Evolutionary conservation across 495 filamentous ascomycete genomes (phyloP), one percentile per base, ranked within the genome.

Genomic region (Cenococcum geophilum): DNA sequence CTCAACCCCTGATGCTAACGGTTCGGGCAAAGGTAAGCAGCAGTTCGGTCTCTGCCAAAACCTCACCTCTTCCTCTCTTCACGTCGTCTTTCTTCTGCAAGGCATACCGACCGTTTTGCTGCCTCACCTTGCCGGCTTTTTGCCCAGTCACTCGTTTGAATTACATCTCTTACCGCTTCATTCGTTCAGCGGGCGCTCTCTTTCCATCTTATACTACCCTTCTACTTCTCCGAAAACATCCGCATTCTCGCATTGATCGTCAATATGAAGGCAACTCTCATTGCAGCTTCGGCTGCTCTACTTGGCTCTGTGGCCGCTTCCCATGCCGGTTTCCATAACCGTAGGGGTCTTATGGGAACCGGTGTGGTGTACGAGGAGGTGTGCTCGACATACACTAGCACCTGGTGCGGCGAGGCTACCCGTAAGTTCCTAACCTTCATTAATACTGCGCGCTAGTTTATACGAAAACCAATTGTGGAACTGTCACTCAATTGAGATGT

Each of bases 121-220:
- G 60, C 59, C 60, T 66, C 63, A 53, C 51, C 27, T 20, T 23
- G 37, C 48, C 45, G 66, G 66, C 66, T 55, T 61, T 55, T 61
- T 66, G 64, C 66, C 22, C 48, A 45, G 68, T 70, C 70, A 63
- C 63, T 72, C 70, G 61, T 72, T 70, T 59, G 20, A 51, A 43
- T 21, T n/a, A 57, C 18, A 52, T 59, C 73, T 69, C 76, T 81
- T 73, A 91, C 89, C 88, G 89, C 89, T 92, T 92, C 89, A 92
- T 87, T 95, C 89, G 70, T 95, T 95, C 79, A 92, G 89, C 89
- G 89, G 89, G 87, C 88, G 86, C 78, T 92, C 89, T 91, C 52
- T 68, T 23, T 54, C 32, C 18, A 67, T 51, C 49, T 35, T 5
- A 3, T 55, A 36, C 55, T 35, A 58, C 35, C 54, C 53, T 43